These are phyloP conservation scores for Phytophthora ohioensis DNA, from an alignment of 352 stramenopile species.

Conservation along the genomic window DNA sequence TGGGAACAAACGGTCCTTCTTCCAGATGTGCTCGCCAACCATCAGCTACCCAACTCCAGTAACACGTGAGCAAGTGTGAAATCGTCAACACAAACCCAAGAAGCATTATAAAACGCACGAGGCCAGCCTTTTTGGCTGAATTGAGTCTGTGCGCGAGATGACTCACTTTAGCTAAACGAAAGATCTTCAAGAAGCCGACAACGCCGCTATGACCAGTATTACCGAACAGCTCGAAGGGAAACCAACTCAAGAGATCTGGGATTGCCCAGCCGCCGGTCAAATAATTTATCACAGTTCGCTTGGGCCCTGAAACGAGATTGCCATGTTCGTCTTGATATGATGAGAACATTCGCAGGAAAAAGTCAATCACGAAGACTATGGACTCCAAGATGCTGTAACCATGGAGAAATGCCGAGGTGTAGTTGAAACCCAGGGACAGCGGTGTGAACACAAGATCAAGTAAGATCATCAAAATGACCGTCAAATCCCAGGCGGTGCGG, in stretches of 20 bases:
- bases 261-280: conserved; percentile 61
- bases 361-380: conserved; percentile 59
- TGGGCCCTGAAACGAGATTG: conserved; percentile 58
- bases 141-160: conserved; percentile 59
- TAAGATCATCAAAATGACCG: conserved; percentile 61
- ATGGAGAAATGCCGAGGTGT: conserved; percentile 31
- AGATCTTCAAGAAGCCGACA: conserved; percentile 64
- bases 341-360: conserved; percentile 62
- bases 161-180: conserved; percentile 70
- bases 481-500: conserved; percentile 54
- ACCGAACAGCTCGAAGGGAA: conserved; percentile 62
- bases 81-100: conserved; percentile 63
- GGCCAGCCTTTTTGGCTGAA: conserved; percentile 66
- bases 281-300: conserved; percentile 57
- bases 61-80: conserved; percentile 65
- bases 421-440: conserved; percentile 64
- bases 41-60: conserved; percentile 61
- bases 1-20: conserved; percentile 34
- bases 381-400: conserved; percentile 48
- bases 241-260: conserved; percentile 69
- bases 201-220: conserved; percentile 43
- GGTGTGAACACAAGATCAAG: conserved; percentile 66
- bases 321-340: conserved; percentile 59
- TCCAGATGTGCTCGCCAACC: conserved; percentile 52
- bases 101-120: conserved; percentile 61